Conservation (phyloP, 345 rosid species). For the Populus davidiana region DNA sequence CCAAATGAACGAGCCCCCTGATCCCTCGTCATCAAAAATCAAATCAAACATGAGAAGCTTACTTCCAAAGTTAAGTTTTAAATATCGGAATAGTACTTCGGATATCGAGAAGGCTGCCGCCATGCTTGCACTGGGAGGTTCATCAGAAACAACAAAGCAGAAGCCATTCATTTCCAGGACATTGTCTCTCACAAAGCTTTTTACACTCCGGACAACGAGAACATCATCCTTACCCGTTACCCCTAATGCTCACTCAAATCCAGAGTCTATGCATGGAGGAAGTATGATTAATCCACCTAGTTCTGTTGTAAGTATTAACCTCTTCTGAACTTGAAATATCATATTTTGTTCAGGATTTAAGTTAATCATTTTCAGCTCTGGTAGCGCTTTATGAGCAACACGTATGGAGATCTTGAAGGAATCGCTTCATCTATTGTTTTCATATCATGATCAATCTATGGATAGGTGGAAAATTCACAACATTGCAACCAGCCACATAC, state of each 20-base stretch:
- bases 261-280: constrained; percentile 82
- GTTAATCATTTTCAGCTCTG: not conserved
- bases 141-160: constrained; percentile 29
- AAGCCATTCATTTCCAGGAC: constrained; percentile 51
- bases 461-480: not conserved
- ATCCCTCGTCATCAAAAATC: constrained; percentile 40
- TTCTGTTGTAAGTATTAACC: constrained; percentile 40
- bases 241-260: constrained; percentile 75
- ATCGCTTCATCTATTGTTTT: not conserved
- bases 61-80: constrained; percentile 78
- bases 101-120: constrained; percentile 83
- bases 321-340: not conserved
- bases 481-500: not conserved
- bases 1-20: constrained; percentile 32
- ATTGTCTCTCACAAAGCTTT: constrained; percentile 52
- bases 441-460: not conserved
- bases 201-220: constrained; percentile 51
- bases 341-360: not conserved
- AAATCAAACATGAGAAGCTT: constrained; percentile 53
- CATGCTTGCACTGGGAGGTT: constrained; percentile 57
- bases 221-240: constrained; percentile 70
- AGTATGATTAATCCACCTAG: constrained; percentile 33
- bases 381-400: not conserved
- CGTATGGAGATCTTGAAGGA: not conserved
- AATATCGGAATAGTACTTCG: constrained; percentile 37